Conservation (phyloP, 306 rosid species). For the Abrus precatorius region DNA sequence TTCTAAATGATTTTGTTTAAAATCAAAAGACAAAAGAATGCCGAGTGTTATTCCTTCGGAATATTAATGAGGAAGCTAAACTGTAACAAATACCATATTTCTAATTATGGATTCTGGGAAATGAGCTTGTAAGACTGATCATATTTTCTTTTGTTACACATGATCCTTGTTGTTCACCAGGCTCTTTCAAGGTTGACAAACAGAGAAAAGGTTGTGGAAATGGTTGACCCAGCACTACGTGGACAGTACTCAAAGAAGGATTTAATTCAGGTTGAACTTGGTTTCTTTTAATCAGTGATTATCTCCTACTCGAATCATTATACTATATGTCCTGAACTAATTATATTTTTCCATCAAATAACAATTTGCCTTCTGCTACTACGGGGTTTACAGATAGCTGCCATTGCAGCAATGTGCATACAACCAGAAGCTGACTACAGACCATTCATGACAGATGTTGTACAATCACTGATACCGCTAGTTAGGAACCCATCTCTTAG, state of each 20-base stretch:
- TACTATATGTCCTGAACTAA: slow-evolving; percentile 22
- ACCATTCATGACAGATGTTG: slow-evolving; percentile 94
- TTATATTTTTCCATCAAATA: slow-evolving; percentile 27
- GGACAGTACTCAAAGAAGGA: slow-evolving; percentile 90
- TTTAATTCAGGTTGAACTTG: slow-evolving; percentile 78
- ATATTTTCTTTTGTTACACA: background rate
- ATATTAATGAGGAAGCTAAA: slow-evolving; percentile 18
- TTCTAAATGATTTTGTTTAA: slow-evolving; percentile 18
- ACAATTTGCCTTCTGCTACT: slow-evolving; percentile 6
- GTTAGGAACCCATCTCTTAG: slow-evolving; percentile 61
- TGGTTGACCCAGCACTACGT: slow-evolving; percentile 87
- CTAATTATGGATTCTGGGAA: background rate
- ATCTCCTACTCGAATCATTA: slow-evolving; percentile 15
- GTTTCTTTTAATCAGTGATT: background rate
- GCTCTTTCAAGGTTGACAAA: slow-evolving; percentile 93
- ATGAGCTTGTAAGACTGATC: background rate
- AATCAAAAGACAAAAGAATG: background rate
- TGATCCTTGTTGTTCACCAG: slow-evolving; percentile 55
- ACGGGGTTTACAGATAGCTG: slow-evolving; percentile 69
- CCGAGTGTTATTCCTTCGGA: background rate
- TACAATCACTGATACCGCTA: slow-evolving; percentile 86
- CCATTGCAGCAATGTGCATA: slow-evolving; percentile 98
- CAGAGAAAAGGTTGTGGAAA: slow-evolving; percentile 82
- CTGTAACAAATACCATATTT: background rate
- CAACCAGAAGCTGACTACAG: slow-evolving; percentile 98